Base-by-base conservation (phyloP, 1,284 basidiomycete species). In the Trametes polyzona region DNA sequence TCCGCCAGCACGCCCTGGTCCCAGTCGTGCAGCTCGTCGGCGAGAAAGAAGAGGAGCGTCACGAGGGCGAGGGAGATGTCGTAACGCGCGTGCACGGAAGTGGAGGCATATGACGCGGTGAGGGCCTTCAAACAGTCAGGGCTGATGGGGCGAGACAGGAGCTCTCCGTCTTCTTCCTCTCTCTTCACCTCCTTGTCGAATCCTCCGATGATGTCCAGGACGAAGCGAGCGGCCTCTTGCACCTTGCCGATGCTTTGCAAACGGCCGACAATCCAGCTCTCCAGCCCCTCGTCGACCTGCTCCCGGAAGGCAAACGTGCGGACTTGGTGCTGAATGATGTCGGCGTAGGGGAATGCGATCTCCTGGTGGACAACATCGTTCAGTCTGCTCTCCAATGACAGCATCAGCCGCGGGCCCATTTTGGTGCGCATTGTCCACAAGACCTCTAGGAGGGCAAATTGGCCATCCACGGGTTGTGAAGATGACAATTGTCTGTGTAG, bases 331-430 rank as follows among this genome's bases (percentile, higher is more conserved):
- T 80, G 78, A n/a, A 92, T 71, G 52, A 92, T 85, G 60, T 92
- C 90, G 11, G 82, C 79, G 59, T 88, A 85, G 3, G 87, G 82
- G 69, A 90, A 91, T 0, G 86, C 84, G 29, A 83, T 83, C 68
- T 92, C 90, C 69, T 91, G 88, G 59, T 84, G 86, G 46, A 88
- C 71, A 55, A 90, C 79, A 58, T 87, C 85, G 30, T 82, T 70
- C 19, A 90, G 70, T 44, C 81, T 76, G 47, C 70, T 77, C 68
- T 92, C 89, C 60, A 90, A 65, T 32, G 73, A 75, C 19, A 80
- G 74, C 61, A 88, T 75, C 32, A 79, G 72, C 47, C 82, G 80
- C 7, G 82, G 77, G 4, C 85, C 84, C 14, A 90, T 68, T 63
- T 80, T 83, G 52, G 74, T 72, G 50, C 83, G 82, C 54, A 90